These are phyloP conservation scores for Fusarium gaditjirri DNA, from an alignment of 2,329 filamentous ascomycete species.

Conservation along the genomic window DNA sequence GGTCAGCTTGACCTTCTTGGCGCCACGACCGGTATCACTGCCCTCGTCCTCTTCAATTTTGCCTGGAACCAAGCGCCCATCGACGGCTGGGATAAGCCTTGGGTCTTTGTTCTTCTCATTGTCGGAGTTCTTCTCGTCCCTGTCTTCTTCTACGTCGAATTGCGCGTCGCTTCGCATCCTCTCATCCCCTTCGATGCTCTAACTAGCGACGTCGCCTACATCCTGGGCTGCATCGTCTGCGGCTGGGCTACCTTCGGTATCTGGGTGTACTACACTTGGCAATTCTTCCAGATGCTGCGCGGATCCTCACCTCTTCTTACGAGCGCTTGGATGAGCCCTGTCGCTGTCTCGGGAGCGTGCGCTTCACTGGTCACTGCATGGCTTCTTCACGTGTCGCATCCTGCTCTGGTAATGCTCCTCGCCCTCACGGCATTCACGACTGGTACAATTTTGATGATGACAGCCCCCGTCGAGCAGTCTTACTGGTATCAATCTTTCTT, in stretches of 20 bases:
- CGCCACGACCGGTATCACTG: conserved; percentile 59
- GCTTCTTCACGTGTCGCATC: conserved; percentile 50
- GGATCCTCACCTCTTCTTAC: conserved; percentile 56
- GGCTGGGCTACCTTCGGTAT: conserved; percentile 67
- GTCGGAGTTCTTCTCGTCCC: conserved; percentile 64
- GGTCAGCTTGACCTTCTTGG: conserved; percentile 54
- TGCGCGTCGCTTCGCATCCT: conserved; percentile 58
- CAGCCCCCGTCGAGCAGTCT: conserved; percentile 62
- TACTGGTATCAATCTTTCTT: conserved; percentile 75
- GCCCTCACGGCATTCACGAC: conserved; percentile 57
- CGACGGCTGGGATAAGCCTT: conserved; percentile 66
- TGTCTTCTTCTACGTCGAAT: conserved; percentile 68
- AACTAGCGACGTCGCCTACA: conserved; percentile 62
- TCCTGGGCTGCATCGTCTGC: conserved; percentile 63
- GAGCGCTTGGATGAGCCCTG: conserved; percentile 57
- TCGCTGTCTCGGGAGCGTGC: conserved; percentile 55
- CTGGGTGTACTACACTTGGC: conserved; percentile 63
- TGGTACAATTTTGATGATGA: conserved; percentile 57
- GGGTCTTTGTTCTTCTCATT: conserved; percentile 67
- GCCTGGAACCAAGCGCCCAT: conserved; percentile 73
- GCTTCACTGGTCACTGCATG: conserved; percentile 58
- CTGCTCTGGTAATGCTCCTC: conserved; percentile 55
- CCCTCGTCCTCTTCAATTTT: conserved; percentile 71
- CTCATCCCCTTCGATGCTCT: conserved; percentile 65
- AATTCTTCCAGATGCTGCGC: conserved; percentile 59